Percentiles rank a stretch among this genome's conserved stretches.
These are phyloP conservation scores for Vitis riparia DNA, from an alignment of 164 flowering plant genomes.

Conservation along the genomic window DNA sequence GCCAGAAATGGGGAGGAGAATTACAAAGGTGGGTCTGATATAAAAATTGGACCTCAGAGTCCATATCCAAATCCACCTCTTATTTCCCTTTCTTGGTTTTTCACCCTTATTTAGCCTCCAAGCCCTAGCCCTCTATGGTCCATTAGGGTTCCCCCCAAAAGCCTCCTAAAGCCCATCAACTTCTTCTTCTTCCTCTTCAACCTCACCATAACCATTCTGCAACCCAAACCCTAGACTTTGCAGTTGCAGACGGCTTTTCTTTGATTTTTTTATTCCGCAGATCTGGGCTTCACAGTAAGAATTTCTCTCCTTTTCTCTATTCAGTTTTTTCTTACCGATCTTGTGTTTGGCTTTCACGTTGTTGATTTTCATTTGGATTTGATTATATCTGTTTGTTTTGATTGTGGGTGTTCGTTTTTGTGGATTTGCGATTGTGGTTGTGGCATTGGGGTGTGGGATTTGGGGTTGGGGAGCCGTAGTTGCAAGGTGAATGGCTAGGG, in stretches of 20 bases:
- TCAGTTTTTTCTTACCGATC: neutral
- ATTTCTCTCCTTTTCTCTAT: neutral
- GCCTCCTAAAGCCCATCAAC: constrained; percentile 28
- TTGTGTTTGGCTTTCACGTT: neutral
- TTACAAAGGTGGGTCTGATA: neutral
- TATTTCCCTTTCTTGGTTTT: neutral
- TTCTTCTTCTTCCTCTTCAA: constrained; percentile 11
- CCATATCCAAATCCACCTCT: neutral
- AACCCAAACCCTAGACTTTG: constrained; percentile 1
- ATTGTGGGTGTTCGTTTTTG: neutral
- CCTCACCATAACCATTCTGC: too few relatives aligned
- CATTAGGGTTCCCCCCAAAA: constrained; percentile 24
- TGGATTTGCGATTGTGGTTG: too few relatives aligned
- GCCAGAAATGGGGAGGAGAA: neutral
- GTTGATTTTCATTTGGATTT: neutral
- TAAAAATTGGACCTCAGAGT: constrained; percentile 8
- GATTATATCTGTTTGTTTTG: neutral
- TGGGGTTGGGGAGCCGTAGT: too few relatives aligned
- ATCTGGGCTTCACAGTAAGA: constrained; percentile 1
- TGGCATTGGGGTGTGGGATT: too few relatives aligned
- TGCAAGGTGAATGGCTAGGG: too few relatives aligned
- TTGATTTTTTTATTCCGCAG: neutral
- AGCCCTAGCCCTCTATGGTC: constrained; percentile 20
- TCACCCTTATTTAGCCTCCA: neutral
- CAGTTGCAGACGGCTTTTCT: neutral